Evolutionary conservation across 306 rosid species (phyloP), one percentile per base, ranked within the genome.

Genomic region (Cucurbita ficifolia): DNA sequence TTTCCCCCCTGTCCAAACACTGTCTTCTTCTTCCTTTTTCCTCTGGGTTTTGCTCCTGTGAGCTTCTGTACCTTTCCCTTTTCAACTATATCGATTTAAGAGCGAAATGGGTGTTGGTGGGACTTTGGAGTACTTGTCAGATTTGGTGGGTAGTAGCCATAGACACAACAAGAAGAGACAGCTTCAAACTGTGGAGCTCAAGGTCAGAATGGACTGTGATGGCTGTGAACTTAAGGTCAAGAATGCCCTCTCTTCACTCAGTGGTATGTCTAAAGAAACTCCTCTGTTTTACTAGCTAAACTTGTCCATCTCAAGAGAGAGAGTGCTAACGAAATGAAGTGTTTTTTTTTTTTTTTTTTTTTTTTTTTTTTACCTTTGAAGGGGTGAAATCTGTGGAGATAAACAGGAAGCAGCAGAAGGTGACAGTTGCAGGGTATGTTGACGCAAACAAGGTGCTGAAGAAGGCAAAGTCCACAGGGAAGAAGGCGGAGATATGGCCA

Each of bases 201-300:
- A 91, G 80, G 91, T 91, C 67, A 86, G 96, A 72, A 95, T 95
- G 97, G 99, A 95, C 84, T 95, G 97, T 87, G 97, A 94, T 79
- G 99, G 99, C 35, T 95, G 99, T 86, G 99, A 89, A 83, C 92
- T 91, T 11, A 91, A 95, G 90, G 90, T 95, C 81, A 95, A 89
- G 87, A 91, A 91, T 45, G 81, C 91, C n/a, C 91, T 95, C 67
- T 86, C 95, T 72, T 84, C 96, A 19, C 77, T 90, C 49, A 88
- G 82, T 76, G 98, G 97, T 88, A 81, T 70, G 40, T 68, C n/a
- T n/a, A 4, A n/a, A 64, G 36, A n/a, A 76, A 72, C n/a, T 14
- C 53, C 33, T 29, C 33, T 29, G 33, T 29, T 29, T 29, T 2
- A 29, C 4, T 29, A 29, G 33, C 33, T 29, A 29, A 29, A 29